These are phyloP conservation scores for Blastobotrys peoriensis DNA, from an alignment of 805 yeast genomes.

Conservation along the genomic window DNA sequence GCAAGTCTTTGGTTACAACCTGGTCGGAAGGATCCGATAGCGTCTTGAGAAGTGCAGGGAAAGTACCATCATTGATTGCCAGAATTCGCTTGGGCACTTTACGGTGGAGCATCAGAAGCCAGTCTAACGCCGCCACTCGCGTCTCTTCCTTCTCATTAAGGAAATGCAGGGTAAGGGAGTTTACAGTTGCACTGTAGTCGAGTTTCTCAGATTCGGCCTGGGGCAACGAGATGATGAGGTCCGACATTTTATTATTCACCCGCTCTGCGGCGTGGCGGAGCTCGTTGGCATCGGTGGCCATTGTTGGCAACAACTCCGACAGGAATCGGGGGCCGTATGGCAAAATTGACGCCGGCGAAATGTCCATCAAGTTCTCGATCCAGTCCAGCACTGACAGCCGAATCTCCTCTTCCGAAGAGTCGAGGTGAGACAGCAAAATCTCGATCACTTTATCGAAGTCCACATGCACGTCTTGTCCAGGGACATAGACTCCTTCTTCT, in stretches of 20 bases:
- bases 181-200: constrained; percentile 57
- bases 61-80: constrained; percentile 48
- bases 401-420: constrained; percentile 66
- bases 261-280: constrained; percentile 49
- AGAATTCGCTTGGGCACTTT: constrained; percentile 56
- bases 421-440: constrained; percentile 73
- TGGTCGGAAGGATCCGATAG: constrained; percentile 67
- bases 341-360: constrained; percentile 70
- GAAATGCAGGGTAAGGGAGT: constrained; percentile 66
- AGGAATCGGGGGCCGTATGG: constrained; percentile 70
- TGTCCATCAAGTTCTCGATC: constrained; percentile 66
- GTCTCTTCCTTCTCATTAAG: constrained; percentile 73
- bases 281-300: constrained; percentile 46
- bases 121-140: constrained; percentile 76
- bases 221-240: constrained; percentile 42
- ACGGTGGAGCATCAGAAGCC: constrained; percentile 78
- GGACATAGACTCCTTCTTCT: constrained; percentile 53
- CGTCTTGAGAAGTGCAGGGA: constrained; percentile 72
- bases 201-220: constrained; percentile 24
- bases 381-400: constrained; percentile 76
- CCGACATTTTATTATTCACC: constrained; percentile 53
- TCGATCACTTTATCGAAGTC: constrained; percentile 77
- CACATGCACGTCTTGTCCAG: constrained; percentile 76
- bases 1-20: constrained; percentile 68
- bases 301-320: constrained; percentile 57